A percentile compares a stretch with the other conserved stretches of the same genome.
These are phyloP conservation scores for Marvania coccoides DNA, from an alignment of 139 green algal genomes.

Conservation along the genomic window DNA sequence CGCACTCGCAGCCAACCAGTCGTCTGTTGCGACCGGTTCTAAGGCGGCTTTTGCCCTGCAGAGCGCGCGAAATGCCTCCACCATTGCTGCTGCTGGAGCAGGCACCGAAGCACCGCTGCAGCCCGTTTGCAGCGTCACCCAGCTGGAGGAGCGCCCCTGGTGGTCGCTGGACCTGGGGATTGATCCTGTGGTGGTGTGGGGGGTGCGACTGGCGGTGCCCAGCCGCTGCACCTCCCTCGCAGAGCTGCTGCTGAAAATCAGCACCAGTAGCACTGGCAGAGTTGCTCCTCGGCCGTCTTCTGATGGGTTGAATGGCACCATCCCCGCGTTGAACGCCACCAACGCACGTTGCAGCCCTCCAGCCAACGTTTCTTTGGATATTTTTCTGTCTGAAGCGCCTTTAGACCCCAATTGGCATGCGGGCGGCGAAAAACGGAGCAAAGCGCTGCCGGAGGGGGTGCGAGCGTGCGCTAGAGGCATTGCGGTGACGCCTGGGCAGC, in stretches of 20 bases:
- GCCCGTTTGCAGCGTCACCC: not conserved
- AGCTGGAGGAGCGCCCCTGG: not conserved
- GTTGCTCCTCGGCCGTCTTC: not conserved
- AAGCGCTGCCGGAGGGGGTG: not conserved
- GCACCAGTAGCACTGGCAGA: too few species aligned
- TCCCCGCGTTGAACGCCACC: not conserved
- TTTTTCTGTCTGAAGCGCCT: too few species aligned
- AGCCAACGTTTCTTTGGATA: not conserved
- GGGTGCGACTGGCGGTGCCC: slow-evolving; percentile 7
- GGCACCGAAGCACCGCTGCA: not conserved
- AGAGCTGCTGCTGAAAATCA: not conserved
- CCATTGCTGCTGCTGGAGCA: not conserved
- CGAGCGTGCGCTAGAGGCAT: not conserved
- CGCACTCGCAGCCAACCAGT: too few species aligned
- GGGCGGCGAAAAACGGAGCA: not conserved
- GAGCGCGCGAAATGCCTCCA: not conserved
- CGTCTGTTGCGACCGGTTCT: not conserved
- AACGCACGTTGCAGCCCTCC: not conserved
- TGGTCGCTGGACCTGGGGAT: slow-evolving; percentile 10
- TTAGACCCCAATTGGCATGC: too few species aligned
- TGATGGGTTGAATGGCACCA: not conserved
- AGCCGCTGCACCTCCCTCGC: not conserved
- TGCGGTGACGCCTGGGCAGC: not conserved
- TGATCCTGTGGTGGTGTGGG: not conserved
- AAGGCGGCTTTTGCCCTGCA: not conserved